These are phyloP conservation scores for Adansonia digitata DNA, from an alignment of 345 rosid genomes.

Conservation along the genomic window DNA sequence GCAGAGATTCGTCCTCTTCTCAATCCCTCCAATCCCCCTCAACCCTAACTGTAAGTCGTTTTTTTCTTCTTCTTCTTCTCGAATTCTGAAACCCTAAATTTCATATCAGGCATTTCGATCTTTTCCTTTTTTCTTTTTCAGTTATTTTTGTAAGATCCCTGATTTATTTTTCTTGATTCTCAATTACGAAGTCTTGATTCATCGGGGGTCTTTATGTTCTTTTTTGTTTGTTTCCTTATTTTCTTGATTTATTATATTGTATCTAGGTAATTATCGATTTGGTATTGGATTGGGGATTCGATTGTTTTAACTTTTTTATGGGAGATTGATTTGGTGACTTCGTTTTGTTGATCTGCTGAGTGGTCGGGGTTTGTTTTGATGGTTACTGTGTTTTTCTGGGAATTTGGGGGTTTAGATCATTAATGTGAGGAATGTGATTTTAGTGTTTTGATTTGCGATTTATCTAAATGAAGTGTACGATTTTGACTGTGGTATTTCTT, in stretches of 20 bases:
- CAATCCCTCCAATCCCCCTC: slow-evolving; percentile 20
- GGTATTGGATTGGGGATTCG: slow-evolving; percentile 5
- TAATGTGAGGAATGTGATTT: neutral
- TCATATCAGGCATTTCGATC: slow-evolving; percentile 17
- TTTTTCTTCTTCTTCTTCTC: neutral
- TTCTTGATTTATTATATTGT: neutral
- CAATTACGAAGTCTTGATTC: no score
- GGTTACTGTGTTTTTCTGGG: neutral
- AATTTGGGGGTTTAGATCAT: neutral
- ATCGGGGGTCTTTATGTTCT: neutral
- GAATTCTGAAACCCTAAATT: slow-evolving; percentile 25
- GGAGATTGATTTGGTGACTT: slow-evolving; percentile 5
- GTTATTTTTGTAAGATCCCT: slow-evolving; percentile 18
- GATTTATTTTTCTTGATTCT: slow-evolving; percentile 12
- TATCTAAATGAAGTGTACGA: neutral
- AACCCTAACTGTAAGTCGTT: slow-evolving; percentile 30
- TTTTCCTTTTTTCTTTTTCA: neutral
- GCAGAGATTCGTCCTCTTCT: no score
- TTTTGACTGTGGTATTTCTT: neutral
- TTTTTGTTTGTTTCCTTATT: neutral
- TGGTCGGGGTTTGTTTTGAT: neutral
- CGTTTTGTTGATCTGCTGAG: slow-evolving; percentile 9
- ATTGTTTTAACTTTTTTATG: neutral
- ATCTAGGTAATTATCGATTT: slow-evolving; percentile 2
- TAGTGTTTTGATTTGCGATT: slow-evolving; percentile 22